phyloP scores from a whole-genome alignment of 2,329 filamentous ascomycete genomes.

The Paraconiothyrium sp. region DNA sequence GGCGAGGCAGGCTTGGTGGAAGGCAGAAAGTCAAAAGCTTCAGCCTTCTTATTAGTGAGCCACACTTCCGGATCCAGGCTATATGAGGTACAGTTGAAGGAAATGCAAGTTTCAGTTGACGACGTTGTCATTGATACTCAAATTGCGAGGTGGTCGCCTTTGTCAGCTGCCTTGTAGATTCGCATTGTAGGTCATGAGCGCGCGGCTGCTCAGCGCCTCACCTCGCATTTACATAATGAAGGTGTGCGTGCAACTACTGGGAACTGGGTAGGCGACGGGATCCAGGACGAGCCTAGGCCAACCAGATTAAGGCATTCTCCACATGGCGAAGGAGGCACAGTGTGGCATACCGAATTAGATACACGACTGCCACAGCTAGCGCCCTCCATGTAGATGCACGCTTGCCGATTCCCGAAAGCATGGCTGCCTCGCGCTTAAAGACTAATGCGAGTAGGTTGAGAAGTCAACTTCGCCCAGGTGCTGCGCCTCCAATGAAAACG shows the following conservation, averaged over 20 bases:
- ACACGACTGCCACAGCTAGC: constrained; percentile 20
- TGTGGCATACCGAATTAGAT: constrained; percentile 22
- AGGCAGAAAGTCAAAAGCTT: constrained; percentile 3
- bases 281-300: constrained; percentile 9
- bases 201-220: constrained; percentile 14
- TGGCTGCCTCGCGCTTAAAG: constrained; percentile 6
- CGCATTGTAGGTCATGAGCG: constrained; percentile 9
- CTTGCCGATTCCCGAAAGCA: constrained; percentile 18
- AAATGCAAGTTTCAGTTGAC: background rate
- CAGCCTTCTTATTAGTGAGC: background rate
- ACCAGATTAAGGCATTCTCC: constrained; percentile 9
- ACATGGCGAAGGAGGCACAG: constrained; percentile 18
- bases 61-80: background rate
- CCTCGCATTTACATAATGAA: constrained; percentile 15
- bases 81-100: background rate
- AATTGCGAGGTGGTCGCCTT: background rate
- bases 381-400: constrained; percentile 12
- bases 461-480: background rate
- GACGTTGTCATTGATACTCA: background rate
- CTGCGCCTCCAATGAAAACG: constrained; percentile 20
- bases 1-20: constrained; percentile 1
- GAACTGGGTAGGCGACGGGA: constrained; percentile 8
- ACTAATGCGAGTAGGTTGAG: background rate
- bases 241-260: constrained; percentile 8
- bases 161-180: constrained; percentile 8